Evolutionary conservation across 2,329 filamentous ascomycete species (phyloP), one percentile per base, ranked within the genome.

Genomic region (Plenodomus tracheiphilus): DNA sequence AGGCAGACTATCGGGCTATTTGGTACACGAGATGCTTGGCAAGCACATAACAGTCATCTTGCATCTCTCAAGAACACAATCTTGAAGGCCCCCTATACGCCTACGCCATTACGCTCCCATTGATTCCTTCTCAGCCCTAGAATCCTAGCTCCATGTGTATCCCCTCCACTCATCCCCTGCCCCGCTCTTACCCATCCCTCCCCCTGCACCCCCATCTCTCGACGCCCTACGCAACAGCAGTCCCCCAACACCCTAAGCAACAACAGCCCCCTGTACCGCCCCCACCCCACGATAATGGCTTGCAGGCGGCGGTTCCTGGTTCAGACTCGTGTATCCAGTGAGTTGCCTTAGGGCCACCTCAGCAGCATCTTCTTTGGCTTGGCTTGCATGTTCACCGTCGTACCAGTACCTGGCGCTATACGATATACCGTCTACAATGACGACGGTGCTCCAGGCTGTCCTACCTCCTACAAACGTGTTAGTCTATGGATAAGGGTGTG

Each of bases 371-470:
- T 74, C 68, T 36, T 66, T 65, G 7, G 71, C 69, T 47, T 71
- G 65, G 11, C 62, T 59, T 16, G 67, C 51, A 39, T 64, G 68
- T 13, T 52, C 49, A 7, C 68, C 67, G 44, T 73, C 69, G 53
- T 74, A 74, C 66, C 65, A 73, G 51, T 65, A 74, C n/a, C 63
- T 61, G 4, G 71, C 71, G 6, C 58, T 49, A 39, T 66, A 68
- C 1, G 57, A 53, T 13, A 28, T 49, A 22, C 61, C 62, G n/a
- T 64, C 61, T 42, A 71, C 49, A 10, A 54, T 41, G 13, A 62
- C 64, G 34, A 67, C 51, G 42, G 63, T 66, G 18, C 64, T 66
- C 71, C 71, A 74, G 13, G 71, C 71, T 6, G 71, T 74, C 11
- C 71, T 62, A 34, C 69, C 69, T 42, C 70, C 70, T 73, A 41